Base-by-base conservation (phyloP, 2,329 filamentous ascomycete species). In the Diaporthe velutina region DNA sequence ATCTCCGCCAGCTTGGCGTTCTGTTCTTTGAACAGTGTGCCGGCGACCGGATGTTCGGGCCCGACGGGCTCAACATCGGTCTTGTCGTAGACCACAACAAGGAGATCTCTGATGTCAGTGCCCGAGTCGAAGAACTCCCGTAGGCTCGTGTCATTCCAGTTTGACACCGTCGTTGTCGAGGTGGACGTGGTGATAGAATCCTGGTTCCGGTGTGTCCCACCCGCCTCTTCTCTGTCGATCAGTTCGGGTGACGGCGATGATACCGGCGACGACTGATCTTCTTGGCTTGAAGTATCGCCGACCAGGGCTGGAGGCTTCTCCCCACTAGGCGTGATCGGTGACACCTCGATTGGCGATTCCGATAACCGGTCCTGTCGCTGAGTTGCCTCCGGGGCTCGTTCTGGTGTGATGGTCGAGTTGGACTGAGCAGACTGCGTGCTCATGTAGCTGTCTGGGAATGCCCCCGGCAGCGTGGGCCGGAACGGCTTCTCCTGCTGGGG, bases 41-140 rank as follows among this genome's bases (percentile, higher is more conserved):
- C 91, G 68, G 94, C 95, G 58, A 98, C 88, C 0, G 96, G 96
- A 82, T 98, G 96, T 74, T 98, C 95, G n/a, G 90, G 89, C 1
- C 93, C 91, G 10, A 93, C 94, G 25, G 95, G 94, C 55, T 92
- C 90, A 22, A 97, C 92, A 75, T 96, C 94, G 19, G 92, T 94
- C 82, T 96, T 98, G 84, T 98, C 96, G 81, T 98, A 96, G 38
- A 99, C 95, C 76, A 99, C 94, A 50, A 96, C 90, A 70, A 98
- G 89, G 81, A 98, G 90, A 82, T 99, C 96, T 68, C 95, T 91
- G 78, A 99, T 95, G 77, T 98, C 95, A 45, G 93, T 92, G 76
- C 95, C 92, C 78, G 97, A 95, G 78, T 98, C 96, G 80, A 98
- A 93, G 84, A 98, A 99, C 19, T 94, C 93, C 75, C 95, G 92